Evolutionary conservation across 108 stramenopile species (phyloP), one percentile per base, ranked within the genome.

Genomic region (Skeletonema menzelii): DNA sequence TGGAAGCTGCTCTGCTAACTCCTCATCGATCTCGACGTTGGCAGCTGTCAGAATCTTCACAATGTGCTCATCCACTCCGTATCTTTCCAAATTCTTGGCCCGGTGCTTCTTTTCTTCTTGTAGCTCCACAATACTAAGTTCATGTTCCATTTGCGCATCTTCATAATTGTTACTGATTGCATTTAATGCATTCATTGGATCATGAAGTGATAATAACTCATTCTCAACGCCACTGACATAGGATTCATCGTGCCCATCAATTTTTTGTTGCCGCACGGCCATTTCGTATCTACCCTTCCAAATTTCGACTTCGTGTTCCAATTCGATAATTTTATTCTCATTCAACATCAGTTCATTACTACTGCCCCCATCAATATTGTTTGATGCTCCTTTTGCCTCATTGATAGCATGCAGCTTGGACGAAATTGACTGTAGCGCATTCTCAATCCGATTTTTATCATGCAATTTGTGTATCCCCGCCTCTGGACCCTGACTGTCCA

Each of bases 41-140:
- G 88, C 87, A 26, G 80, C 65, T 37, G 79, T 40, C 19, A 88
- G 59, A 11, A 92, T 85, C 27, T 82, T 70, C 10, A 77, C 34
- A 37, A 92, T 85, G 26, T 82, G 80, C 53, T 75, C 40, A 40
- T 79, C 66, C 15, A 72, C 70, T 31, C 77, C 77, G 37, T 61
- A 79, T 12, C 49, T 63, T 58, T 79, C 77, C 15, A 22, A 8
- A 53, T 53, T 53, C 49, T 7, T 53, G 8, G 22, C 49, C 22
- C 22, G 22, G 6, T 53, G 20, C 17, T 22, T 22, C 49, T 53
- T 53, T 53, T 20, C 49, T 42, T 42, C 40, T 42, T 42, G 40
- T 42, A 15, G 15, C 4, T 42, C 40, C 15, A 11, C 40, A 42
- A 42, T 4, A 15, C 40, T 42, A 15, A 42, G 14, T 35, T 32